Evolutionary conservation across 257 asterid species (phyloP).

Genomic region (Thymus mandschuricus): DNA sequence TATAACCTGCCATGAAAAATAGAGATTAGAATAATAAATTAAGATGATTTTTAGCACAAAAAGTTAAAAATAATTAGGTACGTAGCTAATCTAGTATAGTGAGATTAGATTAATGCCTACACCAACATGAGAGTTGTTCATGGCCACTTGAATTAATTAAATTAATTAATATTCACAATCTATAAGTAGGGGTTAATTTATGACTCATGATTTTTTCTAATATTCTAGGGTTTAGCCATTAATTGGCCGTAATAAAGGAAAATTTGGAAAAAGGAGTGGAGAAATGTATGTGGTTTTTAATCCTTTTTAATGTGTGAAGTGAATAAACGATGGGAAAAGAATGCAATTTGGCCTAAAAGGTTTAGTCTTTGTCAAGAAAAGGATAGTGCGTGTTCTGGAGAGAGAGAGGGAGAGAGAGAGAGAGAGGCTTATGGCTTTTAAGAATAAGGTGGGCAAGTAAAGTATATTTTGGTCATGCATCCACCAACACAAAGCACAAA

Average conservation of each 20-base stretch:
- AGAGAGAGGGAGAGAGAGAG: not conserved
- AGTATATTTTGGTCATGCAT: conserved; percentile 25
- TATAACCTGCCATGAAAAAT: conserved; percentile 30
- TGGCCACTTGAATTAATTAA: not conserved
- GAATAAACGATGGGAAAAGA: conserved; percentile 19
- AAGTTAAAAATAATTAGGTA: conserved; percentile 7
- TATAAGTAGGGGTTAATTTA: not conserved
- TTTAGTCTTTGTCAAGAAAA: conserved; percentile 5
- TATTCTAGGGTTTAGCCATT: conserved; percentile 15
- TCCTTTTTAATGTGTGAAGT: conserved; percentile 19
- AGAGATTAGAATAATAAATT: not conserved
- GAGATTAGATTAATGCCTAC: conserved; percentile 31
- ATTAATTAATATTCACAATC: not conserved
- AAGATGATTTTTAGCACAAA: not conserved
- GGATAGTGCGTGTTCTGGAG: conserved; percentile 13
- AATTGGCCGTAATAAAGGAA: not conserved
- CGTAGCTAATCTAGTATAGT: conserved; percentile 31
- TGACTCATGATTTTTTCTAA: not conserved
- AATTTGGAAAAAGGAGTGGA: not conserved
- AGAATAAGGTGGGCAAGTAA: conserved; percentile 25
- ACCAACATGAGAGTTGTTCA: not conserved
- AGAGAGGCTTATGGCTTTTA: conserved; percentile 8
- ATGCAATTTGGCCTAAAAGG: conserved; percentile 28
- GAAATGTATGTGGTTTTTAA: conserved; percentile 2
- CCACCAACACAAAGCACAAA: conserved; percentile 25